Base-by-base conservation (phyloP, 306 rosid genomes). In the Spatholobus suberectus region DNA sequence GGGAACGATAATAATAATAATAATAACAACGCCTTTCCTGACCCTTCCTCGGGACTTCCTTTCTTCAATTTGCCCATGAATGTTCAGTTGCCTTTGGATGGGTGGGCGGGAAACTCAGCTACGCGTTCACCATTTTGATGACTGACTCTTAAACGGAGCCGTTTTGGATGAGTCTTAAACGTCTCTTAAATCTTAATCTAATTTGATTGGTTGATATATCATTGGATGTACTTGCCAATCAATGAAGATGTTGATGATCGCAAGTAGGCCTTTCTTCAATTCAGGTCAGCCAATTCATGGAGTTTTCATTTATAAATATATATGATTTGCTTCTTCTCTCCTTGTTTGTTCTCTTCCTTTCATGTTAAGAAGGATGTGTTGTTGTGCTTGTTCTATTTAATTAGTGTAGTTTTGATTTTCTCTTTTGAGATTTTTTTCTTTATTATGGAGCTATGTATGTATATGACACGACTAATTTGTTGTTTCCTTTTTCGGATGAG, bases 51-150 rank as follows among this genome's bases (percentile, higher is more conserved):
- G 2, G 97, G 94, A 32, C 86, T 92, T 0, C 98, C 96, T 2
- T 94, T 92, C 90, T 88, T 89, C 72, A 94, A 89, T 88, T 83
- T 94, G 85, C 98, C 98, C 5, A 67, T 90, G 75, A 91, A 89
- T 78, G 94, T 91, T 85, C 94, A 91, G 86, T 59, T 92, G 23
- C 95, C 97, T 4, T 82, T 89, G 21, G 92, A 88, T 78, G 89
- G 86, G 2, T 91, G 94, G 92, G 83, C 80, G 13, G 76, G 69
- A 32, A 90, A 79, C 73, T 82, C 94, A 26, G 73, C 74, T 14
- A 46, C 76, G 17, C 87, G 90, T 71, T 74, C 86, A 1, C 82
- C 88, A 29, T 87, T 87, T 74, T 84, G 80, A 87, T 20, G 1
- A 1, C 52, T 20, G 1, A 1, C 52, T 40, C 43, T 32, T 7